Evolutionary conservation across 495 filamentous ascomycete genomes (phyloP), one percentile per base, ranked within the genome.

Genomic region (Pyrenopolyporus hunteri): DNA sequence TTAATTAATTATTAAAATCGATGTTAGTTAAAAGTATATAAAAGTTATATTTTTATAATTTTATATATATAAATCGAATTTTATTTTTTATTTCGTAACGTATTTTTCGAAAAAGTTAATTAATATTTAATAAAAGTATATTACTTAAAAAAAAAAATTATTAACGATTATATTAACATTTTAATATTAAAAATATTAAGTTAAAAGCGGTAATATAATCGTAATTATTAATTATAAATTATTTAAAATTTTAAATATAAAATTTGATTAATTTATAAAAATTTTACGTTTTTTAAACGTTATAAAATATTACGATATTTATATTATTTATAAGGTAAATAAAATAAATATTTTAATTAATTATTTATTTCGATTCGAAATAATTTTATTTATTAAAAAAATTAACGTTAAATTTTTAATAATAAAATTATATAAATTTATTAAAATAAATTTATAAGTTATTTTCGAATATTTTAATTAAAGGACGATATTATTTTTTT

Each of bases 91-190:
- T 29, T 4, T 4, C 4, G 4, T 29, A 4, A 29, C 9, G 9
- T 29, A 29, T 29, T 29, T 29, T 29, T 4, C 9, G n/a, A n/a
- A n/a, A n/a, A n/a, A n/a, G n/a, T n/a, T n/a, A n/a, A 29, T 29
- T 20, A 32, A 47, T 47, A 47, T 47, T 10, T 47, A 20, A 47
- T 32, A 47, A 10, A 35, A 23, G 36, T 49, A 35, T 35, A 49
- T 49, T 23, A 35, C 36, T 13, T 35, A 29, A 36, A 25, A 22
- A 49, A n/a, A 35, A 44, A 26, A 22, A 36, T 22, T 20, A 25
- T 23, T 13, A 7, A 49, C 14, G 4, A 36, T 49, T 29, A 25
- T 35, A 35, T 49, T 36, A 49, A 25, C 25, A 20, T 8, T 47
- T 47, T 28, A 14, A 32, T 3, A 11, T 7, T 49, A 49, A 13